phyloP scores from a whole-genome alignment of 305 asterid species.

The Fraxinus platypoda region DNA sequence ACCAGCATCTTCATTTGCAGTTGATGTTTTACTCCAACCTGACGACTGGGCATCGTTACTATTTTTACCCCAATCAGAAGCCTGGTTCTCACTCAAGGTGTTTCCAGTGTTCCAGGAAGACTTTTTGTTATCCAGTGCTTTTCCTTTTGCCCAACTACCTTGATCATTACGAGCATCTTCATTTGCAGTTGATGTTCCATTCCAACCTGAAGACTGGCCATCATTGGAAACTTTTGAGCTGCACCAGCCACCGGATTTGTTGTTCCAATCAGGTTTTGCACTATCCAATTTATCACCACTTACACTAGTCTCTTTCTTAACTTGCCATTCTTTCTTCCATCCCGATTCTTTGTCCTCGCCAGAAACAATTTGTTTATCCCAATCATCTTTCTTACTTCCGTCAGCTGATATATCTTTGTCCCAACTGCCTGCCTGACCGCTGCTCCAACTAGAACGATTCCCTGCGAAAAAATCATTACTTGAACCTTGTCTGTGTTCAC shows the following conservation, averaged over 20 bases:
- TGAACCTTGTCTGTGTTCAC: conserved; percentile 27
- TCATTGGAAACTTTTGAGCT: conserved; percentile 31
- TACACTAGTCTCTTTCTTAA: conserved; percentile 26
- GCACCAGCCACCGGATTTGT: conserved; percentile 33
- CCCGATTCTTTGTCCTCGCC: conserved; percentile 23
- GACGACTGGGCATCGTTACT: conserved; percentile 24
- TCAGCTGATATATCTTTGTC: conserved; percentile 29
- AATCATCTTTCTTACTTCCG: conserved; percentile 25
- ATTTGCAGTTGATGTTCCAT: conserved; percentile 27
- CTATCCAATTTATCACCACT: conserved; percentile 25
- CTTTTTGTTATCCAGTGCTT: conserved; percentile 25
- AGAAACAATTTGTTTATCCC: conserved; percentile 32
- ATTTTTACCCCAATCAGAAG: conserved; percentile 41
- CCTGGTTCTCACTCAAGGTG: conserved; percentile 30
- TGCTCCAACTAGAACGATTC: conserved; percentile 41
- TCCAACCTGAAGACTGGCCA: conserved; percentile 41
- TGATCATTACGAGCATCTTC: conserved; percentile 25
- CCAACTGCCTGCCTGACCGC: conserved; percentile 45
- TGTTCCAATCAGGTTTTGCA: conserved; percentile 26
- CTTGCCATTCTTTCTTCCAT: conserved; percentile 32
- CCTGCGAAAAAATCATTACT: conserved; percentile 27
- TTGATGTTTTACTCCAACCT: conserved; percentile 41
- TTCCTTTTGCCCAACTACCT: conserved; percentile 34
- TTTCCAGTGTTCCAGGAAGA: conserved; percentile 33
- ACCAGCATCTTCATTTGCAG: conserved; percentile 26